Base-by-base conservation (phyloP, 2,329 filamentous ascomycete species). In the Oidium heveae region DNA sequence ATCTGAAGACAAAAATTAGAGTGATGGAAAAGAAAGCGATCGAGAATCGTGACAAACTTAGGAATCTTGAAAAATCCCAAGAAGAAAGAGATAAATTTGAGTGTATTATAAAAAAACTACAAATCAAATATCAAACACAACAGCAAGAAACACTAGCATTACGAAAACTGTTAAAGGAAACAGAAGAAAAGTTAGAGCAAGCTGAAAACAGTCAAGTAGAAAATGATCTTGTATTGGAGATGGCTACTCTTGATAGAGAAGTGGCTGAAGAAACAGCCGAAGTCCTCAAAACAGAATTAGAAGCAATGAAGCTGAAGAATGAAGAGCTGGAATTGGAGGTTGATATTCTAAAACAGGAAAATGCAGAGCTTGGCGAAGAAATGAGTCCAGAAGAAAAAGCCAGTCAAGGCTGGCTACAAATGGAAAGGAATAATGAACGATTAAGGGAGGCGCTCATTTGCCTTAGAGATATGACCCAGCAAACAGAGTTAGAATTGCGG, bases 191-290 rank as follows among this genome's bases (percentile, higher is more conserved):
- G 51, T 72, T 87, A 20, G 79, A 84, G 55, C 72, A 78, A 22
- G 71, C 91, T 2, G 84, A 89, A 60, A 73, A 75, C 33, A 72
- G 83, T 54, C 82, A 91, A 64, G 83, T 84, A 8, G 87, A 95
- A 60, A 81, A 93, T 66, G 91, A 96, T 33, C 76, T 81, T 3
- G 77, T 84, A 7, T 70, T 95, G 63, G 91, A 98, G 68, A 77
- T 91, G 67, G 86, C 87, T 7, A 82, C 85, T 0, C 71, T 98
- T 28, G 91, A 98, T 65, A 79, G 86, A 47, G 89, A 98, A 67
- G 94, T 96, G 84, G 91, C 91, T 0, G 88, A 98, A 66, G 89
- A 95, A 67, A 86, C 80, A 46, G 82, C 85, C 0, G 91, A 96
- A 60, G 79, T 82, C 18, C 72, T 83, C 53, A 91, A 87, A 65